Conservation (phyloP, 257 asterid species). For the Plantago elongata region DNA sequence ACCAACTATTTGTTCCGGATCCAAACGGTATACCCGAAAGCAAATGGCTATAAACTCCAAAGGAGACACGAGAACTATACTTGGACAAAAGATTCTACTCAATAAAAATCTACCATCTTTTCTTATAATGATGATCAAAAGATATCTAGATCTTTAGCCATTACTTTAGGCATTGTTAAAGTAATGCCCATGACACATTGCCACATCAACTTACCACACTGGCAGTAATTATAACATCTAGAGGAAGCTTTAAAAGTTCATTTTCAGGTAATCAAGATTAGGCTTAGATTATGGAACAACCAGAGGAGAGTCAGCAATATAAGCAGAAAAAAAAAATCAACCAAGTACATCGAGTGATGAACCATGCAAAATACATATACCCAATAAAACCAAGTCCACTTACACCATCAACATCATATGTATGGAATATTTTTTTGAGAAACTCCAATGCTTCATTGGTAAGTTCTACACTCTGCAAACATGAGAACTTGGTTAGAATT, state of each 20-base stretch:
- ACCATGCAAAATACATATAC: constrained; percentile 4
- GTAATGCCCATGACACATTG: no score
- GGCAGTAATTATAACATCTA: not conserved
- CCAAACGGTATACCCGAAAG: no score
- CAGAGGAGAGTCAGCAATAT: not conserved
- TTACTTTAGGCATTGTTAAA: no score
- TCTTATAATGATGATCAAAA: no score
- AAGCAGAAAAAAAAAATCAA: not conserved
- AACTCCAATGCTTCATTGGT: constrained; percentile 82
- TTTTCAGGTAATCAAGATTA: constrained; percentile 5
- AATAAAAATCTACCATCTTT: no score
- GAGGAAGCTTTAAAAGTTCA: not conserved
- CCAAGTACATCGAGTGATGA: constrained; percentile 12
- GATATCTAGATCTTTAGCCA: no score
- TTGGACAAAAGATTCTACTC: no score
- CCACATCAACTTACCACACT: not conserved
- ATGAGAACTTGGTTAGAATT: constrained; percentile 24
- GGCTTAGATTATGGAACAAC: constrained; percentile 11
- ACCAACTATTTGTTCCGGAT: no score
- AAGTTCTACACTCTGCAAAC: constrained; percentile 84
- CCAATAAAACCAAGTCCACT: constrained; percentile 19
- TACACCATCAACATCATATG: constrained; percentile 83
- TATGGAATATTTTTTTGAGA: constrained; percentile 59
- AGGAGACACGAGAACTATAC: no score
- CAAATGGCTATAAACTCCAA: no score